These are phyloP conservation scores for Saccharomyces eubayanus DNA, from an alignment of 805 yeast species.

Conservation along the genomic window DNA sequence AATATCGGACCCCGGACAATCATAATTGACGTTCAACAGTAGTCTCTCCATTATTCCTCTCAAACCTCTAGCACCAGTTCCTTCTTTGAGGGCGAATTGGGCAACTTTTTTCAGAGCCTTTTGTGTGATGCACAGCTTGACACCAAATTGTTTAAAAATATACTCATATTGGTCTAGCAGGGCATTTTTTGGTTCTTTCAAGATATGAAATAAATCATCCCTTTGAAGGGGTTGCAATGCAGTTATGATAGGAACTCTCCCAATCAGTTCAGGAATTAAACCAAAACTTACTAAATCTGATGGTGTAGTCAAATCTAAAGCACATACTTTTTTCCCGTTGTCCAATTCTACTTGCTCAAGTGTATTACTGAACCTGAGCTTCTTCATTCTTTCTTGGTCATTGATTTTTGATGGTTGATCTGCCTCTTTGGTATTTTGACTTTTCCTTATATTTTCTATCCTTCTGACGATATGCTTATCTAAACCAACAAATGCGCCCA, in stretches of 20 bases:
- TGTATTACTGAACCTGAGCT: conserved; percentile 19
- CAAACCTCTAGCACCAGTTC: conserved; percentile 56
- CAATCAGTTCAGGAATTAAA: conserved; percentile 51
- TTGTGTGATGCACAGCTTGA: conserved; percentile 40
- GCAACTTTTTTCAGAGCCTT: conserved; percentile 44
- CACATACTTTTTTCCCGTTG: conserved; percentile 34
- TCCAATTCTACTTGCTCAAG: conserved; percentile 32
- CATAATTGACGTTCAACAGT: conserved; percentile 45
- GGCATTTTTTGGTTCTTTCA: conserved; percentile 50
- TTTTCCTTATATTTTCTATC: conserved; percentile 23
- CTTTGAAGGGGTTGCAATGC: conserved; percentile 40
- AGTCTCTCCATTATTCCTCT: conserved; percentile 47
- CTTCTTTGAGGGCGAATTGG: conserved; percentile 40
- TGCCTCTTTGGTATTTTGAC: conserved; percentile 2
- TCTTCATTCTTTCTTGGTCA: conserved; percentile 7
- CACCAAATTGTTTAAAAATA: conserved; percentile 45
- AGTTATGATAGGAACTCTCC: conserved; percentile 49
- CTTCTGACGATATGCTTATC: conserved; percentile 41
- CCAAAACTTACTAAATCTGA: conserved; percentile 46
- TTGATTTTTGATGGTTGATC: conserved; percentile 1
- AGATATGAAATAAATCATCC: conserved; percentile 40
- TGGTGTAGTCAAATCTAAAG: conserved; percentile 41
- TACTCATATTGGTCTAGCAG: conserved; percentile 45
- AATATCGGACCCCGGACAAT: conserved; percentile 51
- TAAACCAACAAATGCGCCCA: conserved; percentile 58